Conservation (phyloP, 1,284 basidiomycete genomes). For the Cryptococcus hybrid region DNA sequence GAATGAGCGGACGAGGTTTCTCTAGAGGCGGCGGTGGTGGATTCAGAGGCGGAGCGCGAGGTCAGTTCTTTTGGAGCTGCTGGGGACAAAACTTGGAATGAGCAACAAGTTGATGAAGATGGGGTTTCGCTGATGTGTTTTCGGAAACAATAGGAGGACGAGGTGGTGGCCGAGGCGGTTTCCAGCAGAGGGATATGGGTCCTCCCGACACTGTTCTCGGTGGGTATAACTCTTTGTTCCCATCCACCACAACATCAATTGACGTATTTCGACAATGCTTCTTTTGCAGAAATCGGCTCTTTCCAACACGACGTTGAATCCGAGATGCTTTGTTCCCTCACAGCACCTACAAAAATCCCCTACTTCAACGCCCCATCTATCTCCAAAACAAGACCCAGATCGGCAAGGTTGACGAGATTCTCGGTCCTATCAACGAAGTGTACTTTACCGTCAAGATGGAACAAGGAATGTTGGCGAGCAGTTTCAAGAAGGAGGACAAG, state of each 20-base stretch:
- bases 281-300: conserved; percentile 69
- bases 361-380: conserved; percentile 99
- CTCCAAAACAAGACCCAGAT: conserved; percentile 96
- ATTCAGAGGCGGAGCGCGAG: conserved; percentile 48
- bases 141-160: conserved; percentile 54
- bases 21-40: conserved; percentile 17
- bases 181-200: conserved; percentile 68
- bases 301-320: conserved; percentile 96
- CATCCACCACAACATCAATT: not conserved
- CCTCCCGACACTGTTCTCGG: conserved; percentile 83
- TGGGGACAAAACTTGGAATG: conserved; percentile 18
- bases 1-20: conserved; percentile 20
- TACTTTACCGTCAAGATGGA: conserved; percentile 99
- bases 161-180: conserved; percentile 56
- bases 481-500: conserved; percentile 97
- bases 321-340: conserved; percentile 92
- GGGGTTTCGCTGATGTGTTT: conserved; percentile 1
- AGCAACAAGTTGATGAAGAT: conserved; percentile 11
- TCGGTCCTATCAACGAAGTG: conserved; percentile 90
- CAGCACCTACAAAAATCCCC: conserved; percentile 85
- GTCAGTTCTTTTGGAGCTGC: conserved; percentile 20
- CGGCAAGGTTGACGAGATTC: conserved; percentile 89
- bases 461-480: conserved; percentile 89
- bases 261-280: too few relatives aligned
- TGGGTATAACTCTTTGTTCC: conserved; percentile 42